These are phyloP conservation scores for Lichtheimia ornata DNA, from an alignment of 371 early-diverging fungal genomes.

Conservation along the genomic window DNA sequence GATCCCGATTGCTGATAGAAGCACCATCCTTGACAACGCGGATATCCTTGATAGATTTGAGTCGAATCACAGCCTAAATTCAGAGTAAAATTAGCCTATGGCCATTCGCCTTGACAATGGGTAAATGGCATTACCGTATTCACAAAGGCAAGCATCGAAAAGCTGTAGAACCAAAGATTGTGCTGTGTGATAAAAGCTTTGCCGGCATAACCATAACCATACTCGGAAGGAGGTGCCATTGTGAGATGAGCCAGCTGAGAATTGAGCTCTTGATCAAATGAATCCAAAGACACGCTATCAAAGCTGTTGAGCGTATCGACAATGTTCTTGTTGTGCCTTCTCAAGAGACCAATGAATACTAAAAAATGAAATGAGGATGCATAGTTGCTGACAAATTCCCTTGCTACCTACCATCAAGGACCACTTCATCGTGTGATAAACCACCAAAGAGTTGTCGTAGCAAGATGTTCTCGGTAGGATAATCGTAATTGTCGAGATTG, in stretches of 20 bases:
- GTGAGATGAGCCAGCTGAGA: slow-evolving; percentile 1
- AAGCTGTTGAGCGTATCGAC: neutral
- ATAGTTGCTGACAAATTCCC: neutral
- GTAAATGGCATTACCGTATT: slow-evolving; percentile 25
- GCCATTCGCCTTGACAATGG: neutral
- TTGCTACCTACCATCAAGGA: slow-evolving; percentile 33
- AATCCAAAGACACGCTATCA: slow-evolving; percentile 1
- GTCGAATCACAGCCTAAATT: slow-evolving; percentile 29
- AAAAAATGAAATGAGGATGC: neutral
- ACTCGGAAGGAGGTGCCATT: slow-evolving; percentile 16
- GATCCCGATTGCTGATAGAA: slow-evolving; percentile 2
- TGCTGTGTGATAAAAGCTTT: slow-evolving; percentile 41
- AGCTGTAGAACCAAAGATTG: slow-evolving; percentile 47
- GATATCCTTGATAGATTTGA: slow-evolving; percentile 34
- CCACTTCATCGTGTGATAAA: slow-evolving; percentile 34
- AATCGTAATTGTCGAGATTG: slow-evolving; percentile 18
- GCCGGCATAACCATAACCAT: slow-evolving; percentile 40
- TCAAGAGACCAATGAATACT: slow-evolving; percentile 2
- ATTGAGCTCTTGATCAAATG: neutral
- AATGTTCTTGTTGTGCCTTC: slow-evolving; percentile 3
- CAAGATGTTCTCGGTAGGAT: slow-evolving; percentile 28
- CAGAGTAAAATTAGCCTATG: neutral
- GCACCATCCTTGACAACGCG: slow-evolving; percentile 13
- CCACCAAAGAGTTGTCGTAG: slow-evolving; percentile 41
- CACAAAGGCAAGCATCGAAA: slow-evolving; percentile 35